Percentiles rank a stretch among this genome's conserved stretches.
Conservation (phyloP, 345 rosid species). For the Iberis pinnata region DNA sequence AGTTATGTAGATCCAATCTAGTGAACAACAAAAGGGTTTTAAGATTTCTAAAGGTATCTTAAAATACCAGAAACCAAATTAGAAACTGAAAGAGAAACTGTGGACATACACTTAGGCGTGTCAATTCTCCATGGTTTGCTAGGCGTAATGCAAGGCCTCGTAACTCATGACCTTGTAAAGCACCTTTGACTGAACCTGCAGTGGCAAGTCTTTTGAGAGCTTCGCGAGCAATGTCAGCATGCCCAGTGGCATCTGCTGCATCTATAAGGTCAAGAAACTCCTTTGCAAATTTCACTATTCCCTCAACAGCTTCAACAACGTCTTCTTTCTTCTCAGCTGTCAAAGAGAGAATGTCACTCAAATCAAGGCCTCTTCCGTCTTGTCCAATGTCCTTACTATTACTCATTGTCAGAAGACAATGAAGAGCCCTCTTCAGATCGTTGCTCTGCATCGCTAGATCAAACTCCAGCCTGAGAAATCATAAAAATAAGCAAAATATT, state of each 20-base stretch:
- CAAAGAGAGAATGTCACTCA: conserved; percentile 78
- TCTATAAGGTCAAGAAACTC: conserved; percentile 97
- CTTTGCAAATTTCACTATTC: conserved; percentile 70
- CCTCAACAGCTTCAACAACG: conserved; percentile 87
- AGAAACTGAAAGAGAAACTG: conserved; percentile 14
- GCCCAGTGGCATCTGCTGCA: conserved; percentile 98
- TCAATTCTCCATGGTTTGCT: conserved; percentile 96
- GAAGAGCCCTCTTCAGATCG: conserved; percentile 98
- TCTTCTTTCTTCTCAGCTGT: conserved; percentile 84
- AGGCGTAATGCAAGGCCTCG: conserved; percentile 93
- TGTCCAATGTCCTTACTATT: conserved; percentile 92
- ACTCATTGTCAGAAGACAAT: conserved; percentile 92
- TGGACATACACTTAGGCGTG: conserved; percentile 67
- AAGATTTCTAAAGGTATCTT: neutral
- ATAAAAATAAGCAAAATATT: conserved; percentile 4
- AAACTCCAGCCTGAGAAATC: conserved; percentile 71
- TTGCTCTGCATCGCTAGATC: conserved; percentile 97
- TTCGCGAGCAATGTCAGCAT: conserved; percentile 85
- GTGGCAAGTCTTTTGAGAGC: conserved; percentile 92
- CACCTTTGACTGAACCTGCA: conserved; percentile 92
- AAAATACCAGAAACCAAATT: conserved; percentile 1
- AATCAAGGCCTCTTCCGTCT: conserved; percentile 58
- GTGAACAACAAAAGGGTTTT: neutral
- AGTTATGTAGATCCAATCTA: no score
- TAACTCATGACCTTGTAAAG: conserved; percentile 76